Base-by-base conservation (phyloP, 2,329 filamentous ascomycete species). In the Emergomyces pasteurianus region DNA sequence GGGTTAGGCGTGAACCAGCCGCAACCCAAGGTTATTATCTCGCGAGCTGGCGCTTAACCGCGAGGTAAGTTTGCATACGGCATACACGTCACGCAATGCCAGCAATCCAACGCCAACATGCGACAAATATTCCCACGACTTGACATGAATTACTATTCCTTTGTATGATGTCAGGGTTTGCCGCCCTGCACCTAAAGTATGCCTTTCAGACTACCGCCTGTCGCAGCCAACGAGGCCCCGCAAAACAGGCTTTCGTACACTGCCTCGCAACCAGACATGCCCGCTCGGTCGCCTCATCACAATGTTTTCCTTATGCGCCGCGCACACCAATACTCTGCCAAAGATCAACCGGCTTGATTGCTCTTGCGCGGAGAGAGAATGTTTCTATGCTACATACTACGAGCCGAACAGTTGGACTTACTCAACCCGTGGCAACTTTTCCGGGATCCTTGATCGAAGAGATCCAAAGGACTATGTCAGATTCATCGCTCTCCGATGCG, bases 141-240 rank as follows among this genome's bases (percentile, higher is more conserved):
- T 46, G 38, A 31, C 21, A 23, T 43, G 2, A n/a, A 46, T 23
- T 42, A 56, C 5, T 4, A 31, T 38, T 38, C n/a, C 6, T 38
- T 16, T 14, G 52, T n/a, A 57, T 31, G 31, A 58, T 58, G 57
- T 38, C 43, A 49, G 57, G 57, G 57, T 40, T 50, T 47, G 46
- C 26, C 21, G 18, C 43, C 43, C 57, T 58, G 42, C 42, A 16
- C 28, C 40, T 12, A 34, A 58, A 58, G 42, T 34, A 50, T 49
- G 46, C 28, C 14, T 28, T 58, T 50, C 43, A 28, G 47, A 58
- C 23, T 36, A 43, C 23, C 31, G n/a, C 36, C 16, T 14, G 23
- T 8, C 8, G 8, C 23, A 4, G 46, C 9, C 10, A 21, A 12
- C 10, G 21, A 0, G 4, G 46, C 3, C 31, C 52, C 36, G 31